phyloP scores from a whole-genome alignment of 2,329 filamentous ascomycete genomes.

The Lasiodiplodia citricola region DNA sequence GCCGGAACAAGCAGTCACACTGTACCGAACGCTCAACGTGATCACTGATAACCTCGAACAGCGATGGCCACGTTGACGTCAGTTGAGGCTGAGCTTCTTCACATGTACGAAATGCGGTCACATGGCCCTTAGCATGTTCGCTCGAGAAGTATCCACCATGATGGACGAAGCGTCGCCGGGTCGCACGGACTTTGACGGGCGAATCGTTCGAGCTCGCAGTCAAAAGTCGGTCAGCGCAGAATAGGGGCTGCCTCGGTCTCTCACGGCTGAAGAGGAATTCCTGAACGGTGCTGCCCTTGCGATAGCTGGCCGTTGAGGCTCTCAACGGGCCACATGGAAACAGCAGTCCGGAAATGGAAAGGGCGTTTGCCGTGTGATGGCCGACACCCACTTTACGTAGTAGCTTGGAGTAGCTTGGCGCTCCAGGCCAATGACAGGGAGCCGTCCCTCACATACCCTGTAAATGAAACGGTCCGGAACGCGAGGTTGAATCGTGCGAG shows the following conservation, averaged over 20 bases:
- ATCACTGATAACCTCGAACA: not conserved
- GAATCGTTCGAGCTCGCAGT: not conserved
- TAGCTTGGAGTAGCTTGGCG: too few relatives aligned
- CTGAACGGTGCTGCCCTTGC: not conserved
- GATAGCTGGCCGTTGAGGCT: slow-evolving; percentile 4
- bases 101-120: slow-evolving; percentile 5
- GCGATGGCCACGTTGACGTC: not conserved
- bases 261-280: not conserved
- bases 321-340: not conserved
- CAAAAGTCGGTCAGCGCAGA: slow-evolving; percentile 13
- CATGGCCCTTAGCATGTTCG: slow-evolving; percentile 1
- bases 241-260: slow-evolving; percentile 2
- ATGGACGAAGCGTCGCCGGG: slow-evolving; percentile 12
- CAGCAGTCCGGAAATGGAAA: not conserved
- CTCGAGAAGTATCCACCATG: slow-evolving; percentile 10
- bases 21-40: not conserved
- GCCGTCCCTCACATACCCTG: slow-evolving; percentile 2
- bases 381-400: slow-evolving; percentile 5
- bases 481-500: not conserved
- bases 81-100: slow-evolving; percentile 18
- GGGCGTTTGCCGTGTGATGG: slow-evolving; percentile 1
- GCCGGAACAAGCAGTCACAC: not conserved
- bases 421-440: slow-evolving; percentile 11
- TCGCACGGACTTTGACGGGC: slow-evolving; percentile 7
- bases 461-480: slow-evolving; percentile 14